These are phyloP conservation scores for Sphagnum contortum DNA, from an alignment of 225 moss, liverwort and hornwort species.

Conservation along the genomic window DNA sequence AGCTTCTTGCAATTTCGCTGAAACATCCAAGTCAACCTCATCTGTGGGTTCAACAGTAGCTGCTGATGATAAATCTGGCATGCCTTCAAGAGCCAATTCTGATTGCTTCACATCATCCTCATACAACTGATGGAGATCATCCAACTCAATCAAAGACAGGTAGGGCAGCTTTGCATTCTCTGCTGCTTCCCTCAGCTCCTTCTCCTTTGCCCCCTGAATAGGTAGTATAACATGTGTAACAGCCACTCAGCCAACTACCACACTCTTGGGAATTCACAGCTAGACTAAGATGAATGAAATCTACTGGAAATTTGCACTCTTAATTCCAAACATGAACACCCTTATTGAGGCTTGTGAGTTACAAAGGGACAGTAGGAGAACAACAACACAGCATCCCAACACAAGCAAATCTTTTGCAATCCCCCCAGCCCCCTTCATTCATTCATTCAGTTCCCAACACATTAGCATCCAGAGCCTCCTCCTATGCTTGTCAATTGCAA, in stretches of 20 bases:
- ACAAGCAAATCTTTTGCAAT: too few species aligned
- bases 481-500: too few species aligned
- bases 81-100: constrained; percentile 28
- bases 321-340: too few species aligned
- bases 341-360: too few species aligned
- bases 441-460: too few species aligned
- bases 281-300: too few species aligned
- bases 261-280: background rate
- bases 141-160: constrained; percentile 64
- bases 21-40: constrained; percentile 20
- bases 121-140: constrained; percentile 57
- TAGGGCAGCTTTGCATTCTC: constrained; percentile 67
- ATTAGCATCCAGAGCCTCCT: too few species aligned
- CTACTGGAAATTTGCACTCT: too few species aligned
- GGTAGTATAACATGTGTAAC: background rate
- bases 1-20: constrained; percentile 27
- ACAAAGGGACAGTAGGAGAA: too few species aligned
- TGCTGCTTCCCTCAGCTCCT: constrained; percentile 38
- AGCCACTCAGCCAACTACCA: background rate
- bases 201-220: constrained; percentile 24
- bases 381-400: too few species aligned
- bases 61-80: background rate
- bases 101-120: constrained; percentile 38
- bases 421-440: too few species aligned
- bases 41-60: background rate